Evolutionary conservation across 2,329 filamentous ascomycete genomes (phyloP).

Genomic region (Colletotrichum acutatum): DNA sequence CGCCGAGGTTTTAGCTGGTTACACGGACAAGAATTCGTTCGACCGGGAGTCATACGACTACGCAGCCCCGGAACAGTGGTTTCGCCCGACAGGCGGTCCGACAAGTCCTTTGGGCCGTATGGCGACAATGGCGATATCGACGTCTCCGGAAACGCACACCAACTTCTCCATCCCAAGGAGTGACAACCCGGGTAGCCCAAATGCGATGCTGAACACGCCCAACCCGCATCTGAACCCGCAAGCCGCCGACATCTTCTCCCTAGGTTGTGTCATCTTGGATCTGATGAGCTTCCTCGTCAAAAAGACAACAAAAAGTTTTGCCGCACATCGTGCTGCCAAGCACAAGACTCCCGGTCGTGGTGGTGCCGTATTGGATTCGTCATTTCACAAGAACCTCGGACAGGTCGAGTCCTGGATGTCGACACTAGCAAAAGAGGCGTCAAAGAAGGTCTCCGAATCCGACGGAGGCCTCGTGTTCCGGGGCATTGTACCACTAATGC

Average conservation of each 20-base stretch:
- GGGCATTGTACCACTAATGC: constrained; percentile 63
- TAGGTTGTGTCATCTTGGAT: constrained; percentile 79
- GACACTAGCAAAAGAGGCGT: constrained; percentile 68
- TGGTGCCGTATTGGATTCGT: constrained; percentile 73
- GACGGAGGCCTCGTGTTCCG: constrained; percentile 59
- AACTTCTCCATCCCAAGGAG: constrained; percentile 50
- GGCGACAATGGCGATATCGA: constrained; percentile 45
- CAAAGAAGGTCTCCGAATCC: constrained; percentile 52
- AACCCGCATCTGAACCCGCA: constrained; percentile 62
- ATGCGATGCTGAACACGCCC: constrained; percentile 49
- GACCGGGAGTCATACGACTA: constrained; percentile 80
- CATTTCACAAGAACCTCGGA: constrained; percentile 77
- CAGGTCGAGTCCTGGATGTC: constrained; percentile 78
- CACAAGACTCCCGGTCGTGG: constrained; percentile 69
- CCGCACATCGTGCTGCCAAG: constrained; percentile 72
- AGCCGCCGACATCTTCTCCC: constrained; percentile 77
- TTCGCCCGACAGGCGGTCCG: constrained; percentile 50
- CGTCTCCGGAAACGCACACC: constrained; percentile 48
- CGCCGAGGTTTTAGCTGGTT: constrained; percentile 45
- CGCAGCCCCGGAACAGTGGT: constrained; percentile 75
- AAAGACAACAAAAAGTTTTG: constrained; percentile 73
- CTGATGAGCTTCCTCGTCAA: constrained; percentile 77
- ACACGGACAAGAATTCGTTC: constrained; percentile 57
- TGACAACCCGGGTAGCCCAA: constrained; percentile 43
- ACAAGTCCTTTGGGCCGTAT: constrained; percentile 47